Base-by-base conservation (phyloP, 768 basidiomycete species). In the Hebeloma cylindrosporum region DNA sequence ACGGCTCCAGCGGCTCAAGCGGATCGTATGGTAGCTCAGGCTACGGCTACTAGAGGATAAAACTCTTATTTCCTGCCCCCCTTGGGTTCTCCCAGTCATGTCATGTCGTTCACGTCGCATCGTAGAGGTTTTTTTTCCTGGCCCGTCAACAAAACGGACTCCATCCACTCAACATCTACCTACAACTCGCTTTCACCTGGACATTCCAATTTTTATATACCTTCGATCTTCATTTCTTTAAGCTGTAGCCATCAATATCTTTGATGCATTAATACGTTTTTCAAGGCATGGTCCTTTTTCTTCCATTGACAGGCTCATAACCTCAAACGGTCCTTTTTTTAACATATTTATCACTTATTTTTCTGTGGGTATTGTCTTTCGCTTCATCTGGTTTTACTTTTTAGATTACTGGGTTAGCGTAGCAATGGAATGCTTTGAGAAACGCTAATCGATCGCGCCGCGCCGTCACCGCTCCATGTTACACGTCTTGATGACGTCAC, bases 181-280 rank as follows among this genome's bases (percentile, higher is more conserved):
- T 51, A 40, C 33, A 48, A 46, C 48, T 50, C 46, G 32, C 48
- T 54, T 39, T 41, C 48, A 49, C 47, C 35, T 50, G 54, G 52
- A 47, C 21, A 38, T 30, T 45, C 35, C 22, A 31, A 40, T 25
- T 38, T 46, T 53, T 41, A 26, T 56, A 65, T 69, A 63, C 62
- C 59, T 63, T 56, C 50, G 47, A 48, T 49, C 48, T 58, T 68
- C 62, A 61, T 34, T 35, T 61, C 61, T 66, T 60, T 59, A 57
- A 56, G 66, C 55, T 68, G 66, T n/a, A n/a, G n/a, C 61, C 68
- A 61, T 60, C 61, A 65, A 62, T 67, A 58, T 63, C 18, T 30
- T 59, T 50, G 58, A 63, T 70, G 64, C 62, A n/a, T 61, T 71
- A 69, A 70, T 70, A 66, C 58, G 63, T 67, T 64, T 66, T 67